phyloP scores from a whole-genome alignment of 345 rosid species.

The Syzygium aromaticum region DNA sequence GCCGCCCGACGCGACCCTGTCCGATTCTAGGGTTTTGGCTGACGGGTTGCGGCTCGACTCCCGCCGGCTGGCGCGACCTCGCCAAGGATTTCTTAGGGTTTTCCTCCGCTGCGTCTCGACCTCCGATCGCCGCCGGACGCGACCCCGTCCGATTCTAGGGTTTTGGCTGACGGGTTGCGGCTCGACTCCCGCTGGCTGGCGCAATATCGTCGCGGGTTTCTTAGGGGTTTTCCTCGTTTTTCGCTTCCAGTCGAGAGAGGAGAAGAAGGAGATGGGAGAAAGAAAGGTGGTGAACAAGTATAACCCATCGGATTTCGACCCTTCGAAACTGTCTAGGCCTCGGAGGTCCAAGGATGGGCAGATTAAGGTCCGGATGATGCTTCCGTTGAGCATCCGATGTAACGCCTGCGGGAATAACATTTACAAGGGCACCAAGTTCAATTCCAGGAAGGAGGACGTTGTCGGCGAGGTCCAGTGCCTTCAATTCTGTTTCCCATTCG shows the following conservation, averaged over 20 bases:
- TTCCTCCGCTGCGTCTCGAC: background rate
- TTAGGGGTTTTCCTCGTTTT: no score
- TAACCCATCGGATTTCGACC: constrained; percentile 87
- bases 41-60: no score
- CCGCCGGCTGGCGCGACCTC: no score
- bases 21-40: no score
- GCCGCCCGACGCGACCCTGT: background rate
- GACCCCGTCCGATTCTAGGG: no score
- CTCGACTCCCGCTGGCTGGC: no score
- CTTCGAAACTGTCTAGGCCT: constrained; percentile 60
- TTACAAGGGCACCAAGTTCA: constrained; percentile 89
- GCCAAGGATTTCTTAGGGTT: no score
- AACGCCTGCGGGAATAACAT: constrained; percentile 71
- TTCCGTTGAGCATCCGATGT: constrained; percentile 92
- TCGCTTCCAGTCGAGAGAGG: no score
- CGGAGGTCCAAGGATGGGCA: constrained; percentile 76
- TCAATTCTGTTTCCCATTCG: no score
- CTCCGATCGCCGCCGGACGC: background rate
- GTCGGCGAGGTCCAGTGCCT: constrained; percentile 23
- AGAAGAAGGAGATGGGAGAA: constrained; percentile 46
- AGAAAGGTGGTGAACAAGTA: constrained; percentile 73
- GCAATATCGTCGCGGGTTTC: no score
- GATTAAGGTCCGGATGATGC: constrained; percentile 92
- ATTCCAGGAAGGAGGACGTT: constrained; percentile 85
- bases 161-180: no score